Evolutionary conservation across 495 filamentous ascomycete species (phyloP).

Genomic region (Podospora appendiculata): DNA sequence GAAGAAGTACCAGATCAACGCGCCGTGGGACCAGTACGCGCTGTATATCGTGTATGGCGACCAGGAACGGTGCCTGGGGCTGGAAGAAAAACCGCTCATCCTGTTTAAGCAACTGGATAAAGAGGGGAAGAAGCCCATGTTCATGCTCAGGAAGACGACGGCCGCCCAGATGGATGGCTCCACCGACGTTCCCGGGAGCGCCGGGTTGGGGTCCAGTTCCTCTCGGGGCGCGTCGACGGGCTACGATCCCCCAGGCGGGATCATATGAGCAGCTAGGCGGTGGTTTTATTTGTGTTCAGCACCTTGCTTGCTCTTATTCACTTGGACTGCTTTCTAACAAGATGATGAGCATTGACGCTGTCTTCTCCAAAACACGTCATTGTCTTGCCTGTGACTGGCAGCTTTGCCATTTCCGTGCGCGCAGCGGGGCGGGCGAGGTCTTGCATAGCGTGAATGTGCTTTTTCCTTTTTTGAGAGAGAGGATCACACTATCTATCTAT

Average conservation of each 20-base stretch:
- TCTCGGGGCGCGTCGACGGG: conserved; percentile 21
- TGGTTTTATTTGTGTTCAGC: too few relatives aligned
- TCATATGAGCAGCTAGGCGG: too few relatives aligned
- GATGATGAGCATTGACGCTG: too few relatives aligned
- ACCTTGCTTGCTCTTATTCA: too few relatives aligned
- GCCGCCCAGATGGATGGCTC: conserved; percentile 31
- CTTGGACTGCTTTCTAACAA: too few relatives aligned
- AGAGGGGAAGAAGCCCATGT: conserved; percentile 98
- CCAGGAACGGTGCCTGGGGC: conserved; percentile 84
- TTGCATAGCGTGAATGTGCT: too few relatives aligned
- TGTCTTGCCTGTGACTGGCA: too few relatives aligned
- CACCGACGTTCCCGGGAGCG: conserved; percentile 36
- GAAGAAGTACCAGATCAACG: conserved; percentile 96
- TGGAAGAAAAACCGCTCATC: conserved; percentile 89
- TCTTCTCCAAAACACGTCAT: too few relatives aligned
- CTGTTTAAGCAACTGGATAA: conserved; percentile 95
- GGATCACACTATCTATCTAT: too few relatives aligned
- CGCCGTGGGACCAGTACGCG: conserved; percentile 93
- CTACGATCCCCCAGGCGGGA: conserved; percentile 49
- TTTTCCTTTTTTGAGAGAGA: too few relatives aligned
- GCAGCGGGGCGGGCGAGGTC: too few relatives aligned
- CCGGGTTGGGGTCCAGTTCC: conserved; percentile 29
- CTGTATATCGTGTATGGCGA: conserved; percentile 97
- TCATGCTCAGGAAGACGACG: conserved; percentile 78
- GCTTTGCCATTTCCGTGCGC: too few relatives aligned